phyloP scores from a whole-genome alignment of 2,329 filamentous ascomycete genomes.

The Myotisia sp. region DNA sequence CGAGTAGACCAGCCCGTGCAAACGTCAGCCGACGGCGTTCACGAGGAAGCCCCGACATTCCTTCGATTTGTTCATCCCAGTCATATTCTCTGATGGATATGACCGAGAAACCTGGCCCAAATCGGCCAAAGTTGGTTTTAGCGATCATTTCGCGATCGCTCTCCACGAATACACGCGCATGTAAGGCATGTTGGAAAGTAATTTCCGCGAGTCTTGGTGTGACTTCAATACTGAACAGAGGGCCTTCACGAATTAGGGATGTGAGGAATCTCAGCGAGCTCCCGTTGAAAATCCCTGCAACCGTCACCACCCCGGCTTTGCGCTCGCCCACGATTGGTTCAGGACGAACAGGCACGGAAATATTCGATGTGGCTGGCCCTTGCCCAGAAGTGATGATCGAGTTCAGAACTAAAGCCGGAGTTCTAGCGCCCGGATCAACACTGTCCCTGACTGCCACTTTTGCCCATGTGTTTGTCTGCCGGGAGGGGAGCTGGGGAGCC shows the following conservation, averaged over 20 bases:
- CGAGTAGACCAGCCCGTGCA: constrained; percentile 26
- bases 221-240: constrained; percentile 26
- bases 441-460: background rate
- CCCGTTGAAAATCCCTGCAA: constrained; percentile 14
- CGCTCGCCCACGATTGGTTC: constrained; percentile 7
- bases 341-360: constrained; percentile 4
- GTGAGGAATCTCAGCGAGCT: constrained; percentile 19
- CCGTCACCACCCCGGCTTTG: constrained; percentile 19
- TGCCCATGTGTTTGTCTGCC: constrained; percentile 3
- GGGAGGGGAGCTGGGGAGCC: background rate
- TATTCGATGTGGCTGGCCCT: constrained; percentile 1
- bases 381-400: background rate
- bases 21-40: constrained; percentile 31
- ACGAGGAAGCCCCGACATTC: constrained; percentile 23
- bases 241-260: constrained; percentile 25
- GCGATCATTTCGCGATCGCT: constrained; percentile 18
- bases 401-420: background rate
- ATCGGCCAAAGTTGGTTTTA: constrained; percentile 20
- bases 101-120: constrained; percentile 21
- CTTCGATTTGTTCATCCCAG: constrained; percentile 22
- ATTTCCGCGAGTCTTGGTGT: constrained; percentile 21
- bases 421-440: background rate
- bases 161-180: constrained; percentile 23
- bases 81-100: constrained; percentile 19
- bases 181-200: constrained; percentile 25